A percentile compares a stretch with the other conserved stretches of the same genome.
phyloP scores from a whole-genome alignment of 768 basidiomycete species.

The Amanita phalloides region DNA sequence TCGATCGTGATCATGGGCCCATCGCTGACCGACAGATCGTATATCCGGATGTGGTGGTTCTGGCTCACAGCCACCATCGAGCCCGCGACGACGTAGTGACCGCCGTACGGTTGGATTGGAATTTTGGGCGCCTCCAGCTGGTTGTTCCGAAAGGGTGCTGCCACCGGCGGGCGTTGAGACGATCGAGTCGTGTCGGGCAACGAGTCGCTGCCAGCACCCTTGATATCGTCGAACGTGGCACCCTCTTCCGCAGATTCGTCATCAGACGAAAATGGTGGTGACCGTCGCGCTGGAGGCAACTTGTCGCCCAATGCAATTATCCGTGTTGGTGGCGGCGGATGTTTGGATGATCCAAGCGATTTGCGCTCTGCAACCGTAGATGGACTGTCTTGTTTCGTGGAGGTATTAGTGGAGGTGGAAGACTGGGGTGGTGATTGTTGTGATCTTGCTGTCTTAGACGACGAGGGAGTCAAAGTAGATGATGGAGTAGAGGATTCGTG shows the following conservation, averaged over 20 bases:
- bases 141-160: constrained; percentile 27
- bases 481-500: neutral
- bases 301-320: constrained; percentile 61
- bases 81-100: constrained; percentile 46
- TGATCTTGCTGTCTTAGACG: neutral
- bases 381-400: neutral
- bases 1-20: constrained; percentile 41
- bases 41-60: constrained; percentile 49
- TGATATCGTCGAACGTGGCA: constrained; percentile 29
- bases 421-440: neutral
- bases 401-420: neutral
- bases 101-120: constrained; percentile 46
- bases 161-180: constrained; percentile 39
- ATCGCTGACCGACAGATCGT: constrained; percentile 41
- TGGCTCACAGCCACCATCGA: constrained; percentile 47
- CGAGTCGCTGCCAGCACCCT: constrained; percentile 31
- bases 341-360: constrained; percentile 25
- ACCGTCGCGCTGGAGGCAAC: constrained; percentile 49
- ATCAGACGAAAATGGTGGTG: constrained; percentile 29
- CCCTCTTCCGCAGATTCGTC: constrained; percentile 48
- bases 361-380: constrained; percentile 24
- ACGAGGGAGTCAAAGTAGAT: neutral
- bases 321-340: constrained; percentile 69
- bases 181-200: constrained; percentile 64
- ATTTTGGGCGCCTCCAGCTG: constrained; percentile 35